A percentile compares a stretch with the other conserved stretches of the same genome.
phyloP scores from a whole-genome alignment of 1,139 yeast species.

The Zhuliangozyma blackwelliae region DNA sequence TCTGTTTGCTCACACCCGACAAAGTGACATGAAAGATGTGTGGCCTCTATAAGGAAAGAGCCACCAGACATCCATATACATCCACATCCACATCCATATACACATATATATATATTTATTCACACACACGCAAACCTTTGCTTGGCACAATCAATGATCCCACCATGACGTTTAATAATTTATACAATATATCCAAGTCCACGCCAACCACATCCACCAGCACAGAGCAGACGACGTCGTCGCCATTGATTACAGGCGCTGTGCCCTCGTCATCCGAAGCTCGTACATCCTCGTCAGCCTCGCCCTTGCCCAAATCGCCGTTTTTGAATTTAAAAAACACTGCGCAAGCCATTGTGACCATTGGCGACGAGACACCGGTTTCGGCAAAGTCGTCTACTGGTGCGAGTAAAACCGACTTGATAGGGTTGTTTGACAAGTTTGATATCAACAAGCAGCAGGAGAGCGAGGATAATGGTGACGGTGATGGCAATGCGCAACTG shows the following conservation, averaged over 20 bases:
- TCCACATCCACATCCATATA: too few species aligned
- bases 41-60: too few species aligned
- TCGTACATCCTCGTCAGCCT: background rate
- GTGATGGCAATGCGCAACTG: background rate
- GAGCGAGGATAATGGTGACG: conserved; percentile 2
- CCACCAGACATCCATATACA: too few species aligned
- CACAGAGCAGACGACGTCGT: conserved; percentile 14
- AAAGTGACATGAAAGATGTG: too few species aligned
- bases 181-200: conserved; percentile 36
- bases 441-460: conserved; percentile 18
- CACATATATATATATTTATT: too few species aligned
- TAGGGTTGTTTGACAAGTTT: conserved; percentile 39
- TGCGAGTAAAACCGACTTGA: conserved; percentile 24
- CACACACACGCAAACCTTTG: too few species aligned
- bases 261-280: background rate
- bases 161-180: conserved; percentile 30
- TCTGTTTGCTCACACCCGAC: too few species aligned
- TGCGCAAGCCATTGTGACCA: conserved; percentile 24
- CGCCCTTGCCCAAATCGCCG: conserved; percentile 1
- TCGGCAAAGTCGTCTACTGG: conserved; percentile 2
- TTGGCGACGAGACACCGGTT: conserved; percentile 12
- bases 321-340: too few species aligned
- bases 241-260: too few species aligned
- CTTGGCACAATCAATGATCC: too few species aligned
- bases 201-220: conserved; percentile 45